Evolutionary conservation across 208 protist genomes (phyloP).

Genomic region (Porcisia deanei): DNA sequence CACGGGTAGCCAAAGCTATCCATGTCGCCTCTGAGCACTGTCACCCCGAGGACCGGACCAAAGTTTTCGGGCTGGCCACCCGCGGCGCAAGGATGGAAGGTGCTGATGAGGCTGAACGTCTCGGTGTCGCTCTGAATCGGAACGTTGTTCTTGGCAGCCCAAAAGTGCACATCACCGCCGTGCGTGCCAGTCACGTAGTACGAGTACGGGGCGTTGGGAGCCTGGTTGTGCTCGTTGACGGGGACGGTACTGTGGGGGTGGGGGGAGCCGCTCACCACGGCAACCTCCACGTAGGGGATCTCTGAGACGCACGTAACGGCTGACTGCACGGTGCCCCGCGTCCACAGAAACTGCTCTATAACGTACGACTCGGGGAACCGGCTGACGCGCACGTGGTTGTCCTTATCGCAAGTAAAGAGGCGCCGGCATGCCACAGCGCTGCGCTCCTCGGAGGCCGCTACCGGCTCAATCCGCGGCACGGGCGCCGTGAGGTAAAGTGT

Average conservation of each 20-base stretch:
- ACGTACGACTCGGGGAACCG: constrained; percentile 76
- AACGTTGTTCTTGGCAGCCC: constrained; percentile 70
- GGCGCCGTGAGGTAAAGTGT: constrained; percentile 62
- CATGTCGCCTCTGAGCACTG: constrained; percentile 33
- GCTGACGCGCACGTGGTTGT: constrained; percentile 79
- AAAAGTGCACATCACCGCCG: constrained; percentile 69
- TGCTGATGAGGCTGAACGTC: constrained; percentile 40
- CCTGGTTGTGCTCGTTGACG: constrained; percentile 37
- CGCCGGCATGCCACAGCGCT: constrained; percentile 40
- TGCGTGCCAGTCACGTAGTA: constrained; percentile 71
- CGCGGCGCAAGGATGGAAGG: constrained; percentile 25
- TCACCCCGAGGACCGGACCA: constrained; percentile 60
- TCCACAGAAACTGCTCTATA: constrained; percentile 88
- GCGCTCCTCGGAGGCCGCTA: constrained; percentile 31
- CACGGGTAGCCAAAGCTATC: constrained; percentile 33
- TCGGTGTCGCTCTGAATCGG: constrained; percentile 25
- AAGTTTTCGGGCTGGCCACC: constrained; percentile 17
- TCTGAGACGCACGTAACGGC: constrained; percentile 74
- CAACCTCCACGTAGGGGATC: constrained; percentile 46
- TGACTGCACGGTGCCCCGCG: constrained; percentile 37
- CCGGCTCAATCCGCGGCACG: constrained; percentile 41
- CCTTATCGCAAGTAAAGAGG: constrained; percentile 86
- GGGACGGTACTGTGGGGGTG: constrained; percentile 8
- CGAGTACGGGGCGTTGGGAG: constrained; percentile 34
- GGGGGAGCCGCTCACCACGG: constrained; percentile 13